phyloP scores from a whole-genome alignment of 805 yeast genomes.

The Teunomyces panamensis region DNA sequence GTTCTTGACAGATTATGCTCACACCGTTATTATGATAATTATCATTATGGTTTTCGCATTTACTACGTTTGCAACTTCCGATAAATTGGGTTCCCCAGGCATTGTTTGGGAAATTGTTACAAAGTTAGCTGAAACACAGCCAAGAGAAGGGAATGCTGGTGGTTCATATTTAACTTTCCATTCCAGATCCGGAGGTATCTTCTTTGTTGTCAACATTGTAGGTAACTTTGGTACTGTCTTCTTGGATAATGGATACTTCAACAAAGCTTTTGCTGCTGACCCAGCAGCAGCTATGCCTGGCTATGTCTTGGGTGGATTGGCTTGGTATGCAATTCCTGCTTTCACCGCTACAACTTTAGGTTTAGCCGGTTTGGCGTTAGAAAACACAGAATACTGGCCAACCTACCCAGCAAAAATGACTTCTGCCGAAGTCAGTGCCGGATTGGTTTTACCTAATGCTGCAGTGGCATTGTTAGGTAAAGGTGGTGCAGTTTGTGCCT shows the following conservation, averaged over 20 bases:
- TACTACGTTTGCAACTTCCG: slow-evolving; percentile 69
- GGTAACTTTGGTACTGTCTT: slow-evolving; percentile 91
- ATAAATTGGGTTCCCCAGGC: slow-evolving; percentile 76
- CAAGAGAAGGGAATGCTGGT: slow-evolving; percentile 74
- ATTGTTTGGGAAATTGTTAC: slow-evolving; percentile 73
- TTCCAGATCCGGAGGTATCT: slow-evolving; percentile 82
- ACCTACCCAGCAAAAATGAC: slow-evolving; percentile 70
- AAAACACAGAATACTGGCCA: slow-evolving; percentile 69
- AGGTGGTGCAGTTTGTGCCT: slow-evolving; percentile 83
- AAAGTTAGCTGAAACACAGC: slow-evolving; percentile 55
- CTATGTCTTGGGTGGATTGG: slow-evolving; percentile 81
- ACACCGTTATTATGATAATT: slow-evolving; percentile 59
- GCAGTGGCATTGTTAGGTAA: slow-evolving; percentile 82
- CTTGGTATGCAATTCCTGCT: slow-evolving; percentile 91
- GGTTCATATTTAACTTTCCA: slow-evolving; percentile 90
- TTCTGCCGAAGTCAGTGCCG: slow-evolving; percentile 72
- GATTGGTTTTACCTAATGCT: slow-evolving; percentile 73
- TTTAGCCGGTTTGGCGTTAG: slow-evolving; percentile 74
- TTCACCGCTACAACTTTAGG: slow-evolving; percentile 83
- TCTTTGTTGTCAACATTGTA: slow-evolving; percentile 79
- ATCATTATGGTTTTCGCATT: slow-evolving; percentile 81
- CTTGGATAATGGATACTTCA: slow-evolving; percentile 84
- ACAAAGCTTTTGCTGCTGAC: slow-evolving; percentile 81
- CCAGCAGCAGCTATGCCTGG: slow-evolving; percentile 87
- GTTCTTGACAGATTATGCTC: slow-evolving; percentile 43